Conservation (phyloP, 371 early-diverging fungal genomes). For the Apophysomyces elegans region DNA sequence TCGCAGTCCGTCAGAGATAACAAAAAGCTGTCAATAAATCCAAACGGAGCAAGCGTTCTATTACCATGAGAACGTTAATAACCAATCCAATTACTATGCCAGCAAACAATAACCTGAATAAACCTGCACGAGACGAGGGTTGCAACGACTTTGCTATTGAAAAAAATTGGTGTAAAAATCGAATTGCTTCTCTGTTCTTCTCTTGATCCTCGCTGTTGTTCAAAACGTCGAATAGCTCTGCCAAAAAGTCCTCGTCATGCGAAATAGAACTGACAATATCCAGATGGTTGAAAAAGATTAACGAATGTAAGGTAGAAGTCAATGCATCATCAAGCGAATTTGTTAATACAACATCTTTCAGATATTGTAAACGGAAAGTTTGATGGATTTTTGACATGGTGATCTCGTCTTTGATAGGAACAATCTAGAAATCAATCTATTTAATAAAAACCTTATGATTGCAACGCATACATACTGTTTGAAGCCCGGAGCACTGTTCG, state of each 20-base stretch:
- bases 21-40: slow-evolving; percentile 78
- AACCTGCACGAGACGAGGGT: slow-evolving; percentile 51
- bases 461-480: slow-evolving; percentile 53
- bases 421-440: slow-evolving; percentile 44
- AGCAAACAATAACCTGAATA: slow-evolving; percentile 49
- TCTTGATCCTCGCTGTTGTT: slow-evolving; percentile 44
- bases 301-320: slow-evolving; percentile 66
- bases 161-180: slow-evolving; percentile 80
- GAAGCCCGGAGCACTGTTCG: slow-evolving; percentile 59
- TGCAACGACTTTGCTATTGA: slow-evolving; percentile 74
- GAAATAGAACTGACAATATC: slow-evolving; percentile 80
- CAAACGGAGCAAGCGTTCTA: slow-evolving; percentile 71
- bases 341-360: slow-evolving; percentile 81
- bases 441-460: neutral
- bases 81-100: neutral
- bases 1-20: slow-evolving; percentile 61
- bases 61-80: neutral
- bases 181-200: slow-evolving; percentile 66
- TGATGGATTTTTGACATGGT: slow-evolving; percentile 79
- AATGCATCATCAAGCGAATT: slow-evolving; percentile 75
- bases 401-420: slow-evolving; percentile 72
- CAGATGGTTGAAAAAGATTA: slow-evolving; percentile 79
- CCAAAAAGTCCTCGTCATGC: slow-evolving; percentile 66
- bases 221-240: slow-evolving; percentile 69
- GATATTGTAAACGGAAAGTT: slow-evolving; percentile 81